Conservation (phyloP, 2,329 filamentous ascomycete genomes). For the Myriosclerotinia curreyana region DNA sequence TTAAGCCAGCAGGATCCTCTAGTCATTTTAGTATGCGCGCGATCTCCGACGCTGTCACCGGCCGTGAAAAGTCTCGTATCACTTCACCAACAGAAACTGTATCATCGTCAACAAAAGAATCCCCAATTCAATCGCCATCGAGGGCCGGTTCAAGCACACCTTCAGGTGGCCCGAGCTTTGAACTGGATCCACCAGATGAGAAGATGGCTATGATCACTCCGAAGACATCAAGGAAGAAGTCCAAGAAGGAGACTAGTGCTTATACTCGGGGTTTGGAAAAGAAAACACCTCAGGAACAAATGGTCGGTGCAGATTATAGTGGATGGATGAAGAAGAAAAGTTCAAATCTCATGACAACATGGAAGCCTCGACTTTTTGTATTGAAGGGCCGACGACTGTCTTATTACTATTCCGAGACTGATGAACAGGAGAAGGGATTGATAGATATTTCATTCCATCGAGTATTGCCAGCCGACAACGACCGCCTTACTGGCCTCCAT, state of each 20-base stretch:
- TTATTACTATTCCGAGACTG: conserved; percentile 94
- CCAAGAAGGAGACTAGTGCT: conserved; percentile 92
- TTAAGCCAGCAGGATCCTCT: conserved; percentile 50
- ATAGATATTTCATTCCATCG: conserved; percentile 98
- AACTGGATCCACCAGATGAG: conserved; percentile 70
- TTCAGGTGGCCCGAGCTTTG: conserved; percentile 67
- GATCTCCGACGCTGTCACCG: conserved; percentile 72
- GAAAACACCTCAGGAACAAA: conserved; percentile 77
- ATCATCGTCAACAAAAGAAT: conserved; percentile 49
- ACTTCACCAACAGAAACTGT: conserved; percentile 47
- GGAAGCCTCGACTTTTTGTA: conserved; percentile 96
- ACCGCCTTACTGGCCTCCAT: conserved; percentile 84
- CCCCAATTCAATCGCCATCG: conserved; percentile 60
- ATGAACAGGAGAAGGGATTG: conserved; percentile 87
- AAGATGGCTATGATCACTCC: conserved; percentile 52
- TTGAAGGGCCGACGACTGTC: conserved; percentile 86
- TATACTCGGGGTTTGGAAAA: conserved; percentile 85
- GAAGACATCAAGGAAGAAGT: conserved; percentile 60
- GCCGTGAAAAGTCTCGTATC: conserved; percentile 52
- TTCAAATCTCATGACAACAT: conserved; percentile 91
- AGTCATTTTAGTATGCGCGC: conserved; percentile 70
- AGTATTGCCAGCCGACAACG: conserved; percentile 90
- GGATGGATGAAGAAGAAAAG: conserved; percentile 99
- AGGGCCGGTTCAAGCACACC: conserved; percentile 74
- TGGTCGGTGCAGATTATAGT: conserved; percentile 83